phyloP scores from a whole-genome alignment of 2,329 filamentous ascomycete genomes.

The Dactylellina haptotyla region DNA sequence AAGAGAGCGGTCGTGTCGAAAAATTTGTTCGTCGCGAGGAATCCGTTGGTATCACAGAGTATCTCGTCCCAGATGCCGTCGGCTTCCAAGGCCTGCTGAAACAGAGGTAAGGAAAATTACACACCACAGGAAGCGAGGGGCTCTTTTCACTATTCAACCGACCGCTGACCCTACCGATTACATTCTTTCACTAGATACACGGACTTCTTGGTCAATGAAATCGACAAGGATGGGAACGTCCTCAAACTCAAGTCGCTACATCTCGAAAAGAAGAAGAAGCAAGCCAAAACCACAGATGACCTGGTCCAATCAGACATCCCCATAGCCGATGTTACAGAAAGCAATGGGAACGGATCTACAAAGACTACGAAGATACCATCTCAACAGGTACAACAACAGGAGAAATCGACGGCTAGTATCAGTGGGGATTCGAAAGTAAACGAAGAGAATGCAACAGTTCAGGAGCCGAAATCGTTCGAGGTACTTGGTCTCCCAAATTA shows the following conservation, averaged over 20 bases:
- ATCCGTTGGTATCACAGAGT: slow-evolving; percentile 71
- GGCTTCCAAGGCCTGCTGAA: slow-evolving; percentile 75
- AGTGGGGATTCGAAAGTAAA: slow-evolving; percentile 13
- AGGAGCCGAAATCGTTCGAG: slow-evolving; percentile 19
- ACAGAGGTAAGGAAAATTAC: slow-evolving; percentile 66
- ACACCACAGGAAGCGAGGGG: slow-evolving; percentile 3
- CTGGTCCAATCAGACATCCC: slow-evolving; percentile 48
- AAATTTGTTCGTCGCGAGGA: slow-evolving; percentile 55
- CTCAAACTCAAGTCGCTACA: slow-evolving; percentile 72
- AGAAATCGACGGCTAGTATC: slow-evolving; percentile 9
- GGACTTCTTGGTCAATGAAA: slow-evolving; percentile 93
- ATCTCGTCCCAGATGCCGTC: slow-evolving; percentile 68
- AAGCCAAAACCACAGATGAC: slow-evolving; percentile 17
- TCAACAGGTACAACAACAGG: slow-evolving; percentile 13
- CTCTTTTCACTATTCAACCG: neutral
- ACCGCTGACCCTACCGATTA: slow-evolving; percentile 18
- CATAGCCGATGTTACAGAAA: slow-evolving; percentile 37
- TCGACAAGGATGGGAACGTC: slow-evolving; percentile 77
- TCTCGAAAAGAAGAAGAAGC: slow-evolving; percentile 42
- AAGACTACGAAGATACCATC: slow-evolving; percentile 8
- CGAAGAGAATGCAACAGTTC: neutral
- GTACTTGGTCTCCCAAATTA: slow-evolving; percentile 5
- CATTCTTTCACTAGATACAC: slow-evolving; percentile 71
- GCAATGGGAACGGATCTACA: slow-evolving; percentile 18
- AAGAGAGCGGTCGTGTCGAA: slow-evolving; percentile 34